A percentile compares a stretch with the other conserved stretches of the same genome.
Evolutionary conservation across 768 basidiomycete species (phyloP).

Genomic region (Lyophyllum decastes): DNA sequence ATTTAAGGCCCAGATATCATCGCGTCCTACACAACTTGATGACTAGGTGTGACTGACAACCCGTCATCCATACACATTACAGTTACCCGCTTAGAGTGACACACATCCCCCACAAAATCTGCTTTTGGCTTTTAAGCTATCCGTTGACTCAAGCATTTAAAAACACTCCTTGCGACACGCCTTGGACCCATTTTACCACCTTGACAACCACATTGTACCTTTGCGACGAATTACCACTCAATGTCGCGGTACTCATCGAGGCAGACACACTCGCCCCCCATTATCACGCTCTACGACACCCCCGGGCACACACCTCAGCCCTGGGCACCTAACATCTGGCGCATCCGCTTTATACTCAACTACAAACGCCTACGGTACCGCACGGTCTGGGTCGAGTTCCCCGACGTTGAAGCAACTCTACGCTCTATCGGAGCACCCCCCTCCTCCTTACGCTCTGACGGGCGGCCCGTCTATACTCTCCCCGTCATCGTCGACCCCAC

Average conservation of each 20-base stretch:
- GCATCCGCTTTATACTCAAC: constrained; percentile 75
- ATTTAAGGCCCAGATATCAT: constrained; percentile 1
- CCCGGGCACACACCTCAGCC: constrained; percentile 60
- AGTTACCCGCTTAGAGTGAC: background rate
- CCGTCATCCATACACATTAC: background rate
- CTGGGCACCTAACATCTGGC: constrained; percentile 81
- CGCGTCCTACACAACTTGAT: constrained; percentile 1
- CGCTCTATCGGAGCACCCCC: constrained; percentile 62
- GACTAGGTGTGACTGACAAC: constrained; percentile 14
- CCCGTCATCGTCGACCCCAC: constrained; percentile 69
- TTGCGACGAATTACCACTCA: background rate
- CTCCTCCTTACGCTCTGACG: constrained; percentile 52
- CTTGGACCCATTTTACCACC: background rate
- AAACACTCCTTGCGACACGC: background rate
- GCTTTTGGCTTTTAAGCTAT: background rate
- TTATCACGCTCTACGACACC: constrained; percentile 68
- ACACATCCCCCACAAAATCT: background rate
- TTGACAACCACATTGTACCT: background rate
- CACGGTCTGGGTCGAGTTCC: constrained; percentile 71
- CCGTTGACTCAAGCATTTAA: constrained; percentile 6
- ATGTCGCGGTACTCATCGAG: constrained; percentile 20
- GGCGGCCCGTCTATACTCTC: constrained; percentile 64
- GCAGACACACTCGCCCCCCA: constrained; percentile 33
- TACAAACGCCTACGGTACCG: constrained; percentile 72
- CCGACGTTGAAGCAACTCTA: constrained; percentile 65